These are phyloP conservation scores for Peronospora farinosa DNA, from an alignment of 352 stramenopile species.

Conservation along the genomic window DNA sequence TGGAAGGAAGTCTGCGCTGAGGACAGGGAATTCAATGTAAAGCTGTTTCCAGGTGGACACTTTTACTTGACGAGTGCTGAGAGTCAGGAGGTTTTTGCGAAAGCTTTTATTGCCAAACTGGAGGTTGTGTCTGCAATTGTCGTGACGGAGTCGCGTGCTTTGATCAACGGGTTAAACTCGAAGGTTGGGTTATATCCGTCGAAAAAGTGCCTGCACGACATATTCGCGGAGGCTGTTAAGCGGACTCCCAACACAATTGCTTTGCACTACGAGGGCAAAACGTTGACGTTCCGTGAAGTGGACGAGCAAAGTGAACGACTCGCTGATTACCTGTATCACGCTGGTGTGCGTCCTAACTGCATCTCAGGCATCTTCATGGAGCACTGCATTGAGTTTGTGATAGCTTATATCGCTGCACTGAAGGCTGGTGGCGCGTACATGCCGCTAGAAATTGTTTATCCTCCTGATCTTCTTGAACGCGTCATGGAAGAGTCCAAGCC, in stretches of 20 bases:
- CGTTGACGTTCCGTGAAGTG: conserved; percentile 62
- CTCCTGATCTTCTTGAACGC: conserved; percentile 81
- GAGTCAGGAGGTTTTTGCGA: conserved; percentile 31
- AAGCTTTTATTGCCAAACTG: conserved; percentile 34
- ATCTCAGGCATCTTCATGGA: conserved; percentile 89
- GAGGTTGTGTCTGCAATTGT: conserved; percentile 30
- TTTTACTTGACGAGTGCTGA: conserved; percentile 47
- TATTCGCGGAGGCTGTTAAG: conserved; percentile 67
- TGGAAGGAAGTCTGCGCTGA: conserved; percentile 36
- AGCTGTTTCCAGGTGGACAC: conserved; percentile 52
- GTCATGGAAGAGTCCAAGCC: conserved; percentile 87
- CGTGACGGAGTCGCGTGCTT: conserved; percentile 37
- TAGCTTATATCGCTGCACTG: conserved; percentile 86
- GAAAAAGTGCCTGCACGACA: conserved; percentile 72
- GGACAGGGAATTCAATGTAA: conserved; percentile 26
- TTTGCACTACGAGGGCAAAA: conserved; percentile 62
- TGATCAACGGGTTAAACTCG: conserved; percentile 49
- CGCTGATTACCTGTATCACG: conserved; percentile 55
- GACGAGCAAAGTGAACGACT: conserved; percentile 63
- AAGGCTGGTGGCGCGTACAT: conserved; percentile 90
- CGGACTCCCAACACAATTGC: conserved; percentile 58
- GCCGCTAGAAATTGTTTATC: conserved; percentile 86
- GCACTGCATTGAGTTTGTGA: conserved; percentile 87
- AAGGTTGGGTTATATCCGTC: conserved; percentile 51
- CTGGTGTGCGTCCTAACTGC: conserved; percentile 56